A percentile compares a stretch with the other conserved stretches of the same genome.
These are phyloP conservation scores for Eleusine indica DNA, from an alignment of 176 grass and related monocot species.

Conservation along the genomic window DNA sequence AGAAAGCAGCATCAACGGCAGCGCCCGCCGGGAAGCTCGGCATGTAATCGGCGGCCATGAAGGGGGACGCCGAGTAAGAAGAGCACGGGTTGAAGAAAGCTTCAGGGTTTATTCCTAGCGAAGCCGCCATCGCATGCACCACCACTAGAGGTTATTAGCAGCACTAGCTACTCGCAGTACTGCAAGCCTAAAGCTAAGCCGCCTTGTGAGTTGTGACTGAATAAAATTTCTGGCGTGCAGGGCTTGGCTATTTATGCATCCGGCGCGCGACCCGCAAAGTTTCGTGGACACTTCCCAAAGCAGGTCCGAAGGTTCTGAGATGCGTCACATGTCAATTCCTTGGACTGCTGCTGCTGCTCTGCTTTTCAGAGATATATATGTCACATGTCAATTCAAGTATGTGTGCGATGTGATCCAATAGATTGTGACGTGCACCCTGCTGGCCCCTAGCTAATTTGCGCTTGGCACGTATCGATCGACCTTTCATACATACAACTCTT, in stretches of 20 bases:
- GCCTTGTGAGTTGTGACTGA: background rate
- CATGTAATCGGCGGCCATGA: conserved; percentile 19
- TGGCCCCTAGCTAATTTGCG: no score
- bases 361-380: conserved; percentile 32
- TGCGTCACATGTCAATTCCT: conserved; percentile 48
- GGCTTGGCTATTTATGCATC: conserved; percentile 41
- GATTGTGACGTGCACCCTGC: background rate
- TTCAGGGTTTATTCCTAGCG: conserved; percentile 53
- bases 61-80: conserved; percentile 20
- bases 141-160: background rate
- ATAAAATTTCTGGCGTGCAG: conserved; percentile 9
- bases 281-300: conserved; percentile 45
- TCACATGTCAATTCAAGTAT: conserved; percentile 46
- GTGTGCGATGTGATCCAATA: background rate
- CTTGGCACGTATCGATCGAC: no score
- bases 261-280: background rate
- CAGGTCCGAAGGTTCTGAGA: conserved; percentile 52
- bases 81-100: conserved; percentile 23
- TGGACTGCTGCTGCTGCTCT: background rate
- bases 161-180: conserved; percentile 4
- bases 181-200: background rate
- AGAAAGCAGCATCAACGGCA: background rate
- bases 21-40: background rate
- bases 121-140: conserved; percentile 48
- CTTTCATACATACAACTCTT: no score